Percentiles rank a stretch among this genome's conserved stretches.
Conservation (phyloP, 2,329 filamentous ascomycete species). For the Hymenoscyphus salicellus region DNA sequence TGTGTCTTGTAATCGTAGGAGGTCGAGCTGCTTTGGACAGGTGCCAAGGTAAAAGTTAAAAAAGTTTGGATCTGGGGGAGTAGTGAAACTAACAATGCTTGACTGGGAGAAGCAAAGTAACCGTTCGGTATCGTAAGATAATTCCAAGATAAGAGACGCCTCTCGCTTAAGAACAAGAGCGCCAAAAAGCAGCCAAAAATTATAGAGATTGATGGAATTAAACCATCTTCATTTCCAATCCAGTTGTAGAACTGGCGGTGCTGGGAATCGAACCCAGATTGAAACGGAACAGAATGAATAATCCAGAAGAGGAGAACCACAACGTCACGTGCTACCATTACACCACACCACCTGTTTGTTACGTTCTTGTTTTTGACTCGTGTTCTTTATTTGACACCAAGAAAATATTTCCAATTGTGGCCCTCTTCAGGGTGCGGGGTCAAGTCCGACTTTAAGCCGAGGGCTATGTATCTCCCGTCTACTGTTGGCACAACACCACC, state of each 20-base stretch:
- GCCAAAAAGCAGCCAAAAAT: constrained; percentile 23
- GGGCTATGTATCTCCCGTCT: neutral
- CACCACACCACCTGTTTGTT: constrained; percentile 24
- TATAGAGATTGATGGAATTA: constrained; percentile 28
- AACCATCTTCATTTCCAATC: constrained; percentile 32
- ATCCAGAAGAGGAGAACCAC: constrained; percentile 27
- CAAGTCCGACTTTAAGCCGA: neutral
- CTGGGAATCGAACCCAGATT: constrained; percentile 39
- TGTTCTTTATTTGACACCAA: neutral
- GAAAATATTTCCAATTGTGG: neutral
- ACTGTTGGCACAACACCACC: neutral
- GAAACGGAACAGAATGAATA: constrained; percentile 28
- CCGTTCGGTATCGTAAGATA: no score
- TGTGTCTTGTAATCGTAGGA: no score
- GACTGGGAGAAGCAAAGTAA: no score
- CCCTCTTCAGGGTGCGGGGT: neutral
- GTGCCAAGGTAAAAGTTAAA: no score
- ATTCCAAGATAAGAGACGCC: no score
- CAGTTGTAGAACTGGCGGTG: constrained; percentile 30
- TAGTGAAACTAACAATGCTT: no score
- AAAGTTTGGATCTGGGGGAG: no score
- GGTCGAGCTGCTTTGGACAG: no score
- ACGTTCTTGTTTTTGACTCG: neutral
- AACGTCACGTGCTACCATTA: constrained; percentile 37
- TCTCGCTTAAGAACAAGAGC: neutral